Percentiles rank a stretch among this genome's conserved stretches.
Evolutionary conservation across 2,329 filamentous ascomycete genomes (phyloP).

Genomic region (Whalleya microplaca): DNA sequence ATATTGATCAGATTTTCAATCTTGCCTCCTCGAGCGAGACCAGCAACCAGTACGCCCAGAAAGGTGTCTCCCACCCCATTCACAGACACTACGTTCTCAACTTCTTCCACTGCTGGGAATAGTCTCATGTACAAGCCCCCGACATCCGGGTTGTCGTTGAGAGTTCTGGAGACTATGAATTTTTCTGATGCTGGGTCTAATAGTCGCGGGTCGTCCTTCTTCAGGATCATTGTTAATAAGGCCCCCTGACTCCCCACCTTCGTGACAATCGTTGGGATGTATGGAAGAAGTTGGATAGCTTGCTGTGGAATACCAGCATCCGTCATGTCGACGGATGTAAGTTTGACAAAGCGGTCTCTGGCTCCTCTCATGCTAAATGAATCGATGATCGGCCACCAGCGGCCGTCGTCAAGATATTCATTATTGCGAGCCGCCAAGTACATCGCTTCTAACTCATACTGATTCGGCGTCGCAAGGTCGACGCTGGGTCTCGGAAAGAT

Average conservation of each 20-base stretch:
- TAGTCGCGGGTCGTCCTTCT: conserved; percentile 69
- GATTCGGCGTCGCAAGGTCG: conserved; percentile 81
- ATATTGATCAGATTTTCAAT: conserved; percentile 70
- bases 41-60: conserved; percentile 80
- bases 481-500: conserved; percentile 67
- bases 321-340: conserved; percentile 70
- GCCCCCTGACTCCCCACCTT: conserved; percentile 81
- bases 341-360: conserved; percentile 69
- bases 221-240: conserved; percentile 73
- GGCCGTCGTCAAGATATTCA: conserved; percentile 68
- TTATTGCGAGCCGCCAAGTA: conserved; percentile 68
- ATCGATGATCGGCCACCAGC: conserved; percentile 83
- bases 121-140: conserved; percentile 83
- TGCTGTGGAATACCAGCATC: conserved; percentile 84
- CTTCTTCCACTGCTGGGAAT: conserved; percentile 67
- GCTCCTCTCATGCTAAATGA: conserved; percentile 76
- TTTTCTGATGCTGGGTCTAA: conserved; percentile 62
- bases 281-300: conserved; percentile 82
- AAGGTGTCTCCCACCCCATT: conserved; percentile 97
- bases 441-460: conserved; percentile 79
- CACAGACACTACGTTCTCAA: conserved; percentile 80
- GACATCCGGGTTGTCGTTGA: conserved; percentile 54
- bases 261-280: conserved; percentile 81
- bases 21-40: conserved; percentile 64
- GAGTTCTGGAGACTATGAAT: conserved; percentile 72